Conservation (phyloP, 805 yeast genomes). For the Candida broadrunensis region DNA sequence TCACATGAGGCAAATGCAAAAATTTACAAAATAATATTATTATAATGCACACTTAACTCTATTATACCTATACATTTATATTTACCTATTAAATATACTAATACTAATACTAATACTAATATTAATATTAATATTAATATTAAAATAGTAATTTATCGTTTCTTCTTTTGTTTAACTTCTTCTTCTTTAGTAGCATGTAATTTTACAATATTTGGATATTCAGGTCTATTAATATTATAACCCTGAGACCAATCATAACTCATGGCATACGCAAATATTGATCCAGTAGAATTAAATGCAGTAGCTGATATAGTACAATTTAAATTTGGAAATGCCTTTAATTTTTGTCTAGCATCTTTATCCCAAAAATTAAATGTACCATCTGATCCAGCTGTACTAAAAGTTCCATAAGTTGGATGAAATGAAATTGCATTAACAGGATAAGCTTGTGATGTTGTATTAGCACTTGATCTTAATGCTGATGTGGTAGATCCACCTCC, state of each 20-base stretch:
- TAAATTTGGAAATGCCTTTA: conserved; percentile 72
- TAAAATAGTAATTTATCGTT: conserved; percentile 11
- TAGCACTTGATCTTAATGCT: conserved; percentile 21
- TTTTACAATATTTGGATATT: conserved; percentile 71
- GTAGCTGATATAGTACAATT: conserved; percentile 70
- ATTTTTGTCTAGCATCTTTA: conserved; percentile 83
- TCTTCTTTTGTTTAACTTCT: conserved; percentile 68
- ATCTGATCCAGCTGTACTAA: conserved; percentile 92
- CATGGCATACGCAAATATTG: conserved; percentile 84
- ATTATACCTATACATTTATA: too few species aligned
- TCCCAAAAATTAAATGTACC: conserved; percentile 97
- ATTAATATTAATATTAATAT: too few species aligned
- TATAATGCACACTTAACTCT: too few species aligned
- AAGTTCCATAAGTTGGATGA: conserved; percentile 89
- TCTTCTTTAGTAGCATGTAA: conserved; percentile 83
- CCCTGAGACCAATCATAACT: conserved; percentile 97
- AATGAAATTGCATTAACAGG: conserved; percentile 77
- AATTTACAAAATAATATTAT: too few species aligned
- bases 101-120: too few species aligned
- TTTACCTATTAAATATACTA: too few species aligned
- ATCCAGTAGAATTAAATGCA: conserved; percentile 79
- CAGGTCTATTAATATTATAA: conserved; percentile 71
- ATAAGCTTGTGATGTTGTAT: conserved; percentile 62
- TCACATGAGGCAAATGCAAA: too few species aligned
- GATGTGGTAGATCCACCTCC: conserved; percentile 31